Evolutionary conservation across 2,329 filamentous ascomycete genomes (phyloP).

Genomic region (Thyridium curvatum): DNA sequence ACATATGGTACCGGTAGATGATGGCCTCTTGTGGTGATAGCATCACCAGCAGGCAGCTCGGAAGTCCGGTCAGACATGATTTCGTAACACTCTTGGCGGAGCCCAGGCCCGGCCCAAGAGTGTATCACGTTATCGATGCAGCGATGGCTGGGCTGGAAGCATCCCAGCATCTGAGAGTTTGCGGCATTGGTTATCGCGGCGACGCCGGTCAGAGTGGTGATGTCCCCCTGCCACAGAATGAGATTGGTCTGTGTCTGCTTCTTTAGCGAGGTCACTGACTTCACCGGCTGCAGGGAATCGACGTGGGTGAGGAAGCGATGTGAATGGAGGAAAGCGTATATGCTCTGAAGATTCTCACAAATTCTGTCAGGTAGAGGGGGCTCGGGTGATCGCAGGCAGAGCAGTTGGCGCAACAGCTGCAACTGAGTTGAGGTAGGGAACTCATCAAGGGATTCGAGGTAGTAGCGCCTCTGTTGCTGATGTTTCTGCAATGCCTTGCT

Average conservation of each 20-base stretch:
- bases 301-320: constrained; percentile 4
- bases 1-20: constrained; percentile 19
- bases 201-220: constrained; percentile 20
- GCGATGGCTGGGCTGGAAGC: constrained; percentile 22
- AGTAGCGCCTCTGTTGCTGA: no score
- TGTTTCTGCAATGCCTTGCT: no score
- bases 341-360: constrained; percentile 10
- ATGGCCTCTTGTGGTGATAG: constrained; percentile 19
- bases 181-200: constrained; percentile 28
- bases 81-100: constrained; percentile 20
- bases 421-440: constrained; percentile 4
- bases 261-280: neutral
- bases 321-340: constrained; percentile 2
- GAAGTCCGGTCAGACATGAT: constrained; percentile 15
- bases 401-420: constrained; percentile 12
- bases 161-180: constrained; percentile 24
- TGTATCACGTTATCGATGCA: constrained; percentile 30
- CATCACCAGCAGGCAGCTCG: constrained; percentile 17
- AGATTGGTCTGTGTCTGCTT: constrained; percentile 6
- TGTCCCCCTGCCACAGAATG: constrained; percentile 24
- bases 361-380: constrained; percentile 11
- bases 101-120: constrained; percentile 18
- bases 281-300: neutral
- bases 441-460: no score
- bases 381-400: constrained; percentile 17